These are phyloP conservation scores for Eucalyptus curtisii DNA, from an alignment of 345 rosid species.

Conservation along the genomic window DNA sequence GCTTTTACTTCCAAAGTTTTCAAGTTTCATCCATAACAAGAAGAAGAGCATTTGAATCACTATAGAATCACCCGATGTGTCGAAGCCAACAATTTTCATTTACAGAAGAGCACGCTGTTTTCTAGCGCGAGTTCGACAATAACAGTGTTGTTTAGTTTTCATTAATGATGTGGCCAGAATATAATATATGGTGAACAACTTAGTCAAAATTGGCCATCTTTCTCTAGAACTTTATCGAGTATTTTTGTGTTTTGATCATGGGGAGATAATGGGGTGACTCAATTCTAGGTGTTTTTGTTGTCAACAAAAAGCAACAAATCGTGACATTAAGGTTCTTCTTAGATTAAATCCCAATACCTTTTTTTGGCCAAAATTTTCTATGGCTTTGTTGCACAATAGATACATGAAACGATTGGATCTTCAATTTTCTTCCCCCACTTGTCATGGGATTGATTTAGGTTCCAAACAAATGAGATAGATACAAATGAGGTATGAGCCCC, in stretches of 20 bases:
- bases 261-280: background rate
- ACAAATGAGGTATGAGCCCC: background rate
- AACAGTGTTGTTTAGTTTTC: too few relatives aligned
- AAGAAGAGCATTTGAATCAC: too few relatives aligned
- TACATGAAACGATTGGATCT: too few relatives aligned
- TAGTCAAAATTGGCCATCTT: background rate
- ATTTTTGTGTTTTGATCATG: background rate
- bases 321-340: background rate
- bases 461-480: too few relatives aligned
- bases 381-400: too few relatives aligned
- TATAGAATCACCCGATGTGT: too few relatives aligned
- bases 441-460: background rate
- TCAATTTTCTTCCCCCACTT: too few relatives aligned
- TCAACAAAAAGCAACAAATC: background rate
- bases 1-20: too few relatives aligned
- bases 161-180: background rate
- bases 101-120: too few relatives aligned
- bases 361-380: background rate
- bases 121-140: too few relatives aligned
- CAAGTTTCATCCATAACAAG: too few relatives aligned
- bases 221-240: background rate
- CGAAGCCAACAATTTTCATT: too few relatives aligned
- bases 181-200: background rate
- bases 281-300: background rate
- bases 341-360: background rate